These are phyloP conservation scores for Xylariaceae sp. DNA, from an alignment of 2,329 filamentous ascomycete genomes.

Conservation along the genomic window DNA sequence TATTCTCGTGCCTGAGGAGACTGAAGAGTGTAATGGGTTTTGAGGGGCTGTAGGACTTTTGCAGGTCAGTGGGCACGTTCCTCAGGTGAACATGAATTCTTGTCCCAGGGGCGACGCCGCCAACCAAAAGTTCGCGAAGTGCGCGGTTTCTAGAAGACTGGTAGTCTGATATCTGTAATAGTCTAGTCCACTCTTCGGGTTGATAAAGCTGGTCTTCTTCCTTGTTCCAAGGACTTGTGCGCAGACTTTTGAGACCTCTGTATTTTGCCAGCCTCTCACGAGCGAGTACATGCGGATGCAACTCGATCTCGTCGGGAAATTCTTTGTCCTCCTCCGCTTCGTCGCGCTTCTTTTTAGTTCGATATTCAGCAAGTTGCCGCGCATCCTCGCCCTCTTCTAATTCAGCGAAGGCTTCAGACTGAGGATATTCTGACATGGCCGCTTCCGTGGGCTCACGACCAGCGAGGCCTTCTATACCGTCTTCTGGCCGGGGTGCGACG, in stretches of 20 bases:
- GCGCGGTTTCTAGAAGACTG: constrained; percentile 72
- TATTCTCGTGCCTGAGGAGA: constrained; percentile 89
- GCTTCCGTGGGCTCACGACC: constrained; percentile 66
- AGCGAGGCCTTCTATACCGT: constrained; percentile 69
- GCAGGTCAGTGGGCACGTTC: constrained; percentile 40
- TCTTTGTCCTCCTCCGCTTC: constrained; percentile 88
- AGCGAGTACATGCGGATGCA: constrained; percentile 80
- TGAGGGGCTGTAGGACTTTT: constrained; percentile 46
- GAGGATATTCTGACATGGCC: constrained; percentile 81
- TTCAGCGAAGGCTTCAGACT: constrained; percentile 85
- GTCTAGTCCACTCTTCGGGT: constrained; percentile 80
- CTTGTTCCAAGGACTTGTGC: constrained; percentile 82
- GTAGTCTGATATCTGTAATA: constrained; percentile 87
- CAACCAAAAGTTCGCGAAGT: constrained; percentile 77
- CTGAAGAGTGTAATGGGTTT: constrained; percentile 73
- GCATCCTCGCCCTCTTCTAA: constrained; percentile 77
- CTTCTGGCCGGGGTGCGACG: constrained; percentile 61
- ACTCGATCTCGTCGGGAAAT: constrained; percentile 95
- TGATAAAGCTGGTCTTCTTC: constrained; percentile 82
- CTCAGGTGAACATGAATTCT: constrained; percentile 74
- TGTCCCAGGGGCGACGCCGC: constrained; percentile 77
- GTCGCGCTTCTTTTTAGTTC: constrained; percentile 67
- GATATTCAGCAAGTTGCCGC: constrained; percentile 73
- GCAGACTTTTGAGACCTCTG: constrained; percentile 84
- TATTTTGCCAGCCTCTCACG: constrained; percentile 81